Evolutionary conservation across 495 filamentous ascomycete species (phyloP).

Genomic region (Penicillium riverlandense): DNA sequence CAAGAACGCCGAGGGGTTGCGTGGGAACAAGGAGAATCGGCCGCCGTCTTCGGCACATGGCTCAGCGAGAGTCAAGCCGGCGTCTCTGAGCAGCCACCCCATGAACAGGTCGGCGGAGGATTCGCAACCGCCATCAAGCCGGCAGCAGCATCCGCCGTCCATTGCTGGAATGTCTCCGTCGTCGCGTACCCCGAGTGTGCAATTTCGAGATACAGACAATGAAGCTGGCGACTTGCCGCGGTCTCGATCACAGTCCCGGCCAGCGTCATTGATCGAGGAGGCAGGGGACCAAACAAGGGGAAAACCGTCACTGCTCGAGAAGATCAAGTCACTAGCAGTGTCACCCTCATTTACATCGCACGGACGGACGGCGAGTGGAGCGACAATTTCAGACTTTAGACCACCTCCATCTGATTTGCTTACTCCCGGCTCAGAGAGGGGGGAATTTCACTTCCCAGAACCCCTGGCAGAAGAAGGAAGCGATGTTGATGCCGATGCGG

Average conservation of each 20-base stretch:
- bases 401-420: conserved; percentile 18
- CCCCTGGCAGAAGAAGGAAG: conserved; percentile 56
- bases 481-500: conserved; percentile 71
- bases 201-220: conserved; percentile 51
- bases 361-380: conserved; percentile 35
- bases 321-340: conserved; percentile 52
- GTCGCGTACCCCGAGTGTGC: conserved; percentile 52
- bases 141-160: conserved; percentile 20
- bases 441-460: conserved; percentile 46
- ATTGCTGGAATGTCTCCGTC: conserved; percentile 32
- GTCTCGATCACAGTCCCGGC: conserved; percentile 46
- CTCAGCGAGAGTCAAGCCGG: conserved; percentile 11
- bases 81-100: conserved; percentile 18
- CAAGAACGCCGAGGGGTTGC: not conserved
- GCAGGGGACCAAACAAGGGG: conserved; percentile 48
- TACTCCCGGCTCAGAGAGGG: conserved; percentile 40
- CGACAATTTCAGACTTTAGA: conserved; percentile 27
- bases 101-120: conserved; percentile 22
- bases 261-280: conserved; percentile 50
- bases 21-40: conserved; percentile 14
- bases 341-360: conserved; percentile 34
- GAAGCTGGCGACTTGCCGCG: conserved; percentile 35
- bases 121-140: conserved; percentile 11
- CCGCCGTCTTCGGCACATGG: conserved; percentile 14
- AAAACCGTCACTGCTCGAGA: conserved; percentile 59